Percentiles rank a stretch among this genome's conserved stretches.
Evolutionary conservation across 2,329 filamentous ascomycete species (phyloP).

Genomic region (Aspergillus sp.): DNA sequence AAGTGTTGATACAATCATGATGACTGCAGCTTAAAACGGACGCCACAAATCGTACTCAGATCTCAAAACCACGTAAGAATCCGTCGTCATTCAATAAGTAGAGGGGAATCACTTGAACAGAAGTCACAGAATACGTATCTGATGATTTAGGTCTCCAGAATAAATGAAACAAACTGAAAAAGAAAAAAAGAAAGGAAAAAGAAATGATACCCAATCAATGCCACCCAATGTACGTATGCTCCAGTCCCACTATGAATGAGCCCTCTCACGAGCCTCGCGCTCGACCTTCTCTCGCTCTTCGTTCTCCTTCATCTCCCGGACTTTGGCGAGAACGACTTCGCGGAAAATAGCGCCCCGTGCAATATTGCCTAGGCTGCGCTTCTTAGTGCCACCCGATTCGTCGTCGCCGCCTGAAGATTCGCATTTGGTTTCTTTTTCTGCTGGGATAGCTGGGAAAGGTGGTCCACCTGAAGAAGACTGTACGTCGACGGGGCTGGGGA

Average conservation of each 20-base stretch:
- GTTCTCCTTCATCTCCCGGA: slow-evolving; percentile 85
- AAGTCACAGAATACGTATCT: slow-evolving; percentile 27
- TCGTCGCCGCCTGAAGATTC: slow-evolving; percentile 18
- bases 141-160: slow-evolving; percentile 7
- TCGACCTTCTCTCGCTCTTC: slow-evolving; percentile 71
- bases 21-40: neutral
- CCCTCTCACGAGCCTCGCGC: slow-evolving; percentile 54
- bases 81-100: slow-evolving; percentile 10
- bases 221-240: slow-evolving; percentile 23
- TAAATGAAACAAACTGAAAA: neutral
- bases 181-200: slow-evolving; percentile 6
- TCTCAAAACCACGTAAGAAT: slow-evolving; percentile 5
- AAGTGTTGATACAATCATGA: neutral
- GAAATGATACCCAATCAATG: slow-evolving; percentile 3
- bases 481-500: slow-evolving; percentile 57
- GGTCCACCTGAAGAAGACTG: slow-evolving; percentile 52
- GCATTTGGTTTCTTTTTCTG: slow-evolving; percentile 14
- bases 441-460: slow-evolving; percentile 25
- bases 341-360: slow-evolving; percentile 79
- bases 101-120: slow-evolving; percentile 34
- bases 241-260: slow-evolving; percentile 19
- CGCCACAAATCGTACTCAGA: neutral
- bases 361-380: slow-evolving; percentile 55
- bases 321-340: slow-evolving; percentile 91
- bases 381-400: slow-evolving; percentile 41